Conservation (phyloP, 257 asterid species). For the Lithospermum erythrorhizon region DNA sequence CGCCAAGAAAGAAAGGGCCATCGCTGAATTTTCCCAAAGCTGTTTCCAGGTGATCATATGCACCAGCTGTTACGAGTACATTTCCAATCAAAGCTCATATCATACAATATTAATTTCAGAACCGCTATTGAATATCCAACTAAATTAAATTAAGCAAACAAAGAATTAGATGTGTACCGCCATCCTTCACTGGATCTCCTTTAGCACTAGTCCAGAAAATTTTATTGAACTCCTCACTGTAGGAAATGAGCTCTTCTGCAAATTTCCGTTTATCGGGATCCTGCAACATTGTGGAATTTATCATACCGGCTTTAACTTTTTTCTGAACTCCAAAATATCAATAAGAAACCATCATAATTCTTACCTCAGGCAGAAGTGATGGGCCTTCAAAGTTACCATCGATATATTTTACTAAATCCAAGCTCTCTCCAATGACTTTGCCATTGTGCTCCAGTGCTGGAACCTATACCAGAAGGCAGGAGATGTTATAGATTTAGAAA, state of each 20-base stretch:
- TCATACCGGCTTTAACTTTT: not conserved
- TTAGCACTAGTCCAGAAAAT: constrained; percentile 23
- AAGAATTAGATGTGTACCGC: constrained; percentile 10
- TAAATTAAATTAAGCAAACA: not conserved
- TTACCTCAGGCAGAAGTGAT: constrained; percentile 36
- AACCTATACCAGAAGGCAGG: constrained; percentile 21
- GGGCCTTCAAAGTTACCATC: constrained; percentile 52
- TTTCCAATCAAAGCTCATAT: not conserved
- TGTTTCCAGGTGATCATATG: constrained; percentile 47
- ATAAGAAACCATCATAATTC: not conserved
- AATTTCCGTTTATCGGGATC: constrained; percentile 38
- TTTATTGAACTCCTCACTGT: constrained; percentile 30
- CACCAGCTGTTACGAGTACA: constrained; percentile 9
- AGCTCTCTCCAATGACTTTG: constrained; percentile 46
- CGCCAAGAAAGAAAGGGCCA: constrained; percentile 62
- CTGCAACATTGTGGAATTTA: constrained; percentile 15
- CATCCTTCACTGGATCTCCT: constrained; percentile 33
- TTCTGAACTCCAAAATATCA: not conserved
- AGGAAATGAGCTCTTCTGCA: constrained; percentile 44
- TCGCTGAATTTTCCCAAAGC: constrained; percentile 40
- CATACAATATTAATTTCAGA: not conserved
- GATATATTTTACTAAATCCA: constrained; percentile 42
- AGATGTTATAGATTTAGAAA: not conserved
- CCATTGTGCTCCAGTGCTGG: constrained; percentile 56
- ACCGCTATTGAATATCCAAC: not conserved